Conservation (phyloP, 176 grass and related monocot genomes). For the Phragmites australis region DNA sequence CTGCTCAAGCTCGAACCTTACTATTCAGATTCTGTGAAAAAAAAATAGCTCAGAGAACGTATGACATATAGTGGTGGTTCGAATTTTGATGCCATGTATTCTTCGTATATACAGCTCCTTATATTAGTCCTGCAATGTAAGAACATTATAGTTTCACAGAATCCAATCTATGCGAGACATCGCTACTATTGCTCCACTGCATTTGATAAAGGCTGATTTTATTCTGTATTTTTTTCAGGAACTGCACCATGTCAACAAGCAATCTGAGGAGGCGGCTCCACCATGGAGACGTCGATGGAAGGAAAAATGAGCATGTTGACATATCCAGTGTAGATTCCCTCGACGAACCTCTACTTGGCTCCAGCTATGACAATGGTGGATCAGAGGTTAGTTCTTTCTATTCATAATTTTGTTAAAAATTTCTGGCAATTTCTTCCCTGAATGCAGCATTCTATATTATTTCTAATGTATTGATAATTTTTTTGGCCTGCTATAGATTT, state of each 20-base stretch:
- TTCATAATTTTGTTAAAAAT: background rate
- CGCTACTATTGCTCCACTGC: background rate
- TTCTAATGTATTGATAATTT: background rate
- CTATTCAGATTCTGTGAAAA: background rate
- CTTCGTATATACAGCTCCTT: background rate
- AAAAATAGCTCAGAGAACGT: background rate
- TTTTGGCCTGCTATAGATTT: conserved; percentile 41
- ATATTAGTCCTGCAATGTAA: background rate
- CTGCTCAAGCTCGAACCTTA: background rate
- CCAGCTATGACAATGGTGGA: conserved; percentile 24
- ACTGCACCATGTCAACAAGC: conserved; percentile 51
- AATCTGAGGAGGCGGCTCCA: conserved; percentile 77
- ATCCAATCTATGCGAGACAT: background rate
- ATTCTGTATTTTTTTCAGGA: background rate
- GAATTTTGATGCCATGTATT: background rate
- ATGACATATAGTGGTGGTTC: background rate
- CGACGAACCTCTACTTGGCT: conserved; percentile 66
- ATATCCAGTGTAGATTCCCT: conserved; percentile 50
- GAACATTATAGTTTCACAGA: background rate
- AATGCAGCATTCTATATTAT: conserved; percentile 3
- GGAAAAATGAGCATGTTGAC: conserved; percentile 66
- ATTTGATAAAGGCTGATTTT: background rate
- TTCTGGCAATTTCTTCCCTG: background rate
- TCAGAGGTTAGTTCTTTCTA: conserved; percentile 34
- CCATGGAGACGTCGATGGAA: conserved; percentile 71